Conservation (phyloP, 1,284 basidiomycete species). For the Rhodofomes roseus region DNA sequence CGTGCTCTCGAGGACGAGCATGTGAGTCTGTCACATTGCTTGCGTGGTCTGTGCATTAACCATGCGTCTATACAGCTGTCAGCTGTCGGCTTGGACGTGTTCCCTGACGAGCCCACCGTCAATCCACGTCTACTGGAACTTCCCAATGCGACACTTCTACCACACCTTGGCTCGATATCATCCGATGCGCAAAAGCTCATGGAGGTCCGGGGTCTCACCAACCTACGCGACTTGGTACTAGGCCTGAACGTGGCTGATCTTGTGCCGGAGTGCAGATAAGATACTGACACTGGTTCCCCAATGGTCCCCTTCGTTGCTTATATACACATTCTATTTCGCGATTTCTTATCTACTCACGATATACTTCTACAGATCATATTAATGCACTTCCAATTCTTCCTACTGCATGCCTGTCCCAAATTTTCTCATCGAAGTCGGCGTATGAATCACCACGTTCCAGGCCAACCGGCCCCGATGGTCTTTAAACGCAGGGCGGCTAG, state of each 20-base stretch:
- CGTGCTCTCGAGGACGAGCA: conserved; percentile 83
- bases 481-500: too few species aligned
- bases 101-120: conserved; percentile 83
- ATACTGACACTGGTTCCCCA: too few species aligned
- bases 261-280: conserved; percentile 51
- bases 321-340: too few species aligned
- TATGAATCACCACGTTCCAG: too few species aligned
- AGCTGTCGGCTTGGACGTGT: conserved; percentile 88
- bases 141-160: conserved; percentile 79
- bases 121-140: conserved; percentile 79
- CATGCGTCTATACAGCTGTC: conserved; percentile 50
- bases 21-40: conserved; percentile 39
- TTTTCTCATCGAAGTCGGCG: too few species aligned
- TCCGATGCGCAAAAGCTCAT: conserved; percentile 79
- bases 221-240: conserved; percentile 64
- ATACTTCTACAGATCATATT: too few species aligned
- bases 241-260: conserved; percentile 62
- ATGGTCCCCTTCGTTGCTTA: not conserved
- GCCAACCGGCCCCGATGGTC: too few species aligned
- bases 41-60: not conserved
- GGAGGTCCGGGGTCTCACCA: conserved; percentile 77
- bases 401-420: too few species aligned
- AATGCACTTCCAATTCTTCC: too few species aligned
- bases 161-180: conserved; percentile 90
- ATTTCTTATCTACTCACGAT: too few species aligned